Conservation (phyloP, 75 land plant species). For the Cunninghamia lanceolata region DNA sequence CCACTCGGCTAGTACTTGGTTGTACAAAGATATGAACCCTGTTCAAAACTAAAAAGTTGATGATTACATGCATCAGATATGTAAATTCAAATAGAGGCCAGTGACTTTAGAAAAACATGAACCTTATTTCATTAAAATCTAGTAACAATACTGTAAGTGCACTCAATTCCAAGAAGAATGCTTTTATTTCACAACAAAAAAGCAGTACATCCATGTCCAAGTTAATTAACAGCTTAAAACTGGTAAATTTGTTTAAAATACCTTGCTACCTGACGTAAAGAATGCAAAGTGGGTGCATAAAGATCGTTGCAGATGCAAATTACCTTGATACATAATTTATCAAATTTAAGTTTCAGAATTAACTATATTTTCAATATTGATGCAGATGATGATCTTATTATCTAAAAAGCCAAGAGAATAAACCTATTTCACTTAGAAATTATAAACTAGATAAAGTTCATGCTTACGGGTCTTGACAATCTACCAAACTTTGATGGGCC, state of each 20-base stretch:
- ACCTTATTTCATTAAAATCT: not conserved
- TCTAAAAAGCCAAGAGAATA: conserved; percentile 20
- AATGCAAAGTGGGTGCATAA: conserved; percentile 90
- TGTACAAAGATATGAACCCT: conserved; percentile 89
- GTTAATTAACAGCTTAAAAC: not conserved
- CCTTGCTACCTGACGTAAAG: conserved; percentile 91
- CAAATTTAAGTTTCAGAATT: not conserved
- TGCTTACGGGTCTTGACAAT: conserved; percentile 76
- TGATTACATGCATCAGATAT: not conserved
- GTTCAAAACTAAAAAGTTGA: conserved; percentile 13
- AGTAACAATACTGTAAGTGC: not conserved
- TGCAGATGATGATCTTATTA: conserved; percentile 3
- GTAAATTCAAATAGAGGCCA: not conserved
- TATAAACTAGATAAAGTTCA: not conserved
- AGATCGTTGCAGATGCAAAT: conserved; percentile 98
- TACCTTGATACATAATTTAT: conserved; percentile 39
- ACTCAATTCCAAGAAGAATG: not conserved
- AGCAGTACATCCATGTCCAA: not conserved
- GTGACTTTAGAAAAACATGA: not conserved
- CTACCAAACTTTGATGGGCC: conserved; percentile 19
- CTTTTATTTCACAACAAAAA: not conserved
- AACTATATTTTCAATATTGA: not conserved
- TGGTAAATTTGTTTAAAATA: conserved; percentile 25
- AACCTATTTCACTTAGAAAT: not conserved
- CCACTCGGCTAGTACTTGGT: conserved; percentile 83